These are phyloP conservation scores for Trichomonascaceae sp. DNA, from an alignment of 1,139 yeast species.

Conservation along the genomic window DNA sequence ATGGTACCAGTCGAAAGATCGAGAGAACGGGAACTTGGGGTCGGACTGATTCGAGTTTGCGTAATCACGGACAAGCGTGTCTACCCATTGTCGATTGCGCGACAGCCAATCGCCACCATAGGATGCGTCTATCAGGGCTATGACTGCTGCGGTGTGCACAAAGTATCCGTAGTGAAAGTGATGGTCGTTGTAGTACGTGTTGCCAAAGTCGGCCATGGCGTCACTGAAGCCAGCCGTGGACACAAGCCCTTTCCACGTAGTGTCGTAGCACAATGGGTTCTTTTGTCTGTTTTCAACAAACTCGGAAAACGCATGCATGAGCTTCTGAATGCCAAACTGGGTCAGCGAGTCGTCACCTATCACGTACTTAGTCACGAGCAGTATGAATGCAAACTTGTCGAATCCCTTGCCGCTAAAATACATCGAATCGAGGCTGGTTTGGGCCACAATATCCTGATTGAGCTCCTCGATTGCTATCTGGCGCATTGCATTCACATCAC, in stretches of 20 bases:
- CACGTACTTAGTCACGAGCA: conserved; percentile 44
- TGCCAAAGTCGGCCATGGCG: conserved; percentile 44
- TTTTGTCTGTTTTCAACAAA: conserved; percentile 37
- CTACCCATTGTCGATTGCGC: conserved; percentile 47
- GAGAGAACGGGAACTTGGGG: conserved; percentile 50
- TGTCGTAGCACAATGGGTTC: conserved; percentile 56
- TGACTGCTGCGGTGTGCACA: conserved; percentile 60
- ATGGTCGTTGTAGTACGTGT: conserved; percentile 57
- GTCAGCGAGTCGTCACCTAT: conserved; percentile 40
- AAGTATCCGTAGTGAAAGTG: conserved; percentile 68
- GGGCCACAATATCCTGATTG: conserved; percentile 38
- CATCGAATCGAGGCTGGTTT: conserved; percentile 39
- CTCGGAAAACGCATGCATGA: conserved; percentile 42
- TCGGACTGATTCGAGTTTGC: conserved; percentile 52
- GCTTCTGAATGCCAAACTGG: conserved; percentile 30
- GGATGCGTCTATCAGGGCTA: conserved; percentile 46
- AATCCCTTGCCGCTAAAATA: conserved; percentile 59
- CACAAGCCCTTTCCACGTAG: conserved; percentile 52
- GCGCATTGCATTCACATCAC: conserved; percentile 27
- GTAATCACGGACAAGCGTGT: conserved; percentile 50
- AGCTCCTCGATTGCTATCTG: conserved; percentile 44
- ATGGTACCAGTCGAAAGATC: conserved; percentile 63
- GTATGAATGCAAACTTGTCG: conserved; percentile 61
- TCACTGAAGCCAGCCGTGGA: conserved; percentile 36
- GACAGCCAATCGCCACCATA: conserved; percentile 50